Conservation (phyloP, 1,284 basidiomycete genomes). For the Ganoderma leucocontextum region DNA sequence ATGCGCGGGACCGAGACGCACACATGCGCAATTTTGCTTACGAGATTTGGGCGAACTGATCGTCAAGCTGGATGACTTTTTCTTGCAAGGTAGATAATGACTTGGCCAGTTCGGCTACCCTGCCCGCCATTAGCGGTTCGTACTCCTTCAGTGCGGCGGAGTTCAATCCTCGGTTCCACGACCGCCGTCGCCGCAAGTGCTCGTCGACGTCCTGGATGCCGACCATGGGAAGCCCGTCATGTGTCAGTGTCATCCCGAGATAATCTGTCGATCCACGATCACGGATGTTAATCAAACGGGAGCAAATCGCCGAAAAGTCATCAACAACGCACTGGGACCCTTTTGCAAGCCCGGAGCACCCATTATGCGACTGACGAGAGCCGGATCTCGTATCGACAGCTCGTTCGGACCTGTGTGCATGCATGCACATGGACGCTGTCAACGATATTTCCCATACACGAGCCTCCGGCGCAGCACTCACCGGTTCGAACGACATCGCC, state of each 20-base stretch:
- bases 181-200: constrained; percentile 15
- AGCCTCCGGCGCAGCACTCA: constrained; percentile 8
- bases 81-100: neutral
- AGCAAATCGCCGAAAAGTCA: neutral
- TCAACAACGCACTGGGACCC: constrained; percentile 7
- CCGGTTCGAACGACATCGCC: constrained; percentile 15
- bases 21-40: constrained; percentile 1
- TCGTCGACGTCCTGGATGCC: constrained; percentile 9
- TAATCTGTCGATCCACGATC: constrained; percentile 1
- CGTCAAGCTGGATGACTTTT: constrained; percentile 5
- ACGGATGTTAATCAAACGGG: neutral
- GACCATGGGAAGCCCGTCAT: constrained; percentile 26
- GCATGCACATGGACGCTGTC: neutral
- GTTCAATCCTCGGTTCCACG: constrained; percentile 20
- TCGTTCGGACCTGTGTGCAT: constrained; percentile 19
- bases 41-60: constrained; percentile 21
- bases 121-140: constrained; percentile 4
- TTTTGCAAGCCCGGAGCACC: constrained; percentile 20
- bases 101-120: constrained; percentile 16
- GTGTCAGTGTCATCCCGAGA: constrained; percentile 3
- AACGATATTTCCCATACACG: neutral
- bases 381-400: constrained; percentile 21
- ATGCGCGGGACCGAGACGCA: neutral
- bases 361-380: constrained; percentile 1
- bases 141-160: constrained; percentile 19